These are phyloP conservation scores for Smallanthus sonchifolius DNA, from an alignment of 129 eudicot genomes.

Conservation along the genomic window DNA sequence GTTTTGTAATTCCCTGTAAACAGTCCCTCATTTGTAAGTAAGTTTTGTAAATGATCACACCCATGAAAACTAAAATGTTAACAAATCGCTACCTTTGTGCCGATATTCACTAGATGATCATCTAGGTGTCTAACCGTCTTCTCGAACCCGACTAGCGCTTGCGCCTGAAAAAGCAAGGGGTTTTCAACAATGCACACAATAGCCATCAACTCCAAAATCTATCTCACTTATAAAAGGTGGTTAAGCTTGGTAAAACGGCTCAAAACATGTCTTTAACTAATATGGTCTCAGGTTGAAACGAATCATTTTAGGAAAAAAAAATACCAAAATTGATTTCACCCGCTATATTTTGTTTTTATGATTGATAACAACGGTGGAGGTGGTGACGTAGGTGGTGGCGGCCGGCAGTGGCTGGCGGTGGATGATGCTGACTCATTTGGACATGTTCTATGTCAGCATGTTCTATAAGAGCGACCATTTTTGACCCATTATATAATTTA, in stretches of 20 bases:
- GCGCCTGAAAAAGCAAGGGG: slow-evolving; percentile 44
- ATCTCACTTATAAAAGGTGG: not conserved
- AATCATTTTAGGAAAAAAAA: no score
- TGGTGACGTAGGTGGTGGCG: not conserved
- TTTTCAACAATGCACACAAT: not conserved
- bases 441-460: not conserved
- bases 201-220: not conserved
- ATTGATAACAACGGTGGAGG: not conserved
- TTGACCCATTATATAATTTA: not conserved
- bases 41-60: not conserved
- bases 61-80: not conserved
- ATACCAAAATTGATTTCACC: not conserved
- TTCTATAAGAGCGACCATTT: not conserved
- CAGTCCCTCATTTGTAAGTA: not conserved
- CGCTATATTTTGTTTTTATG: not conserved
- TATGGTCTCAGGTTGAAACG: no score
- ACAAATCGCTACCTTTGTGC: slow-evolving; percentile 52
- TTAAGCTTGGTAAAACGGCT: not conserved
- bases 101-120: slow-evolving; percentile 70
- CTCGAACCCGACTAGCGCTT: slow-evolving; percentile 94
- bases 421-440: not conserved
- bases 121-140: slow-evolving; percentile 88
- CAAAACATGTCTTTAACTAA: no score
- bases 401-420: not conserved
- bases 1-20: slow-evolving; percentile 73